Conservation (phyloP, 441 rosid species). For the Lepidium campestre region DNA sequence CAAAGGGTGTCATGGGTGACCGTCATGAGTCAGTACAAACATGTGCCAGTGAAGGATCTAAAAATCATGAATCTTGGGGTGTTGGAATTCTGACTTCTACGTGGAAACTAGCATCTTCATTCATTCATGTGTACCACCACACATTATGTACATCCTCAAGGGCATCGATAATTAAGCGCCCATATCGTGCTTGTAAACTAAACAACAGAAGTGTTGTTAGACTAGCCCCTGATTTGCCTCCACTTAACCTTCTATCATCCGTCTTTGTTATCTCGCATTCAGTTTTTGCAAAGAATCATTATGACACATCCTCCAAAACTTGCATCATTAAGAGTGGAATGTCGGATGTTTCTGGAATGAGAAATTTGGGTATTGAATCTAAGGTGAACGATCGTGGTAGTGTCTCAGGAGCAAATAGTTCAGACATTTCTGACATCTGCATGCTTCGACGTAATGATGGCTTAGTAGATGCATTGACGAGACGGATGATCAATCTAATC, state of each 20-base stretch:
- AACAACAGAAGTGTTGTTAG: constrained; percentile 60
- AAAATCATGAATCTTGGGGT: constrained; percentile 21
- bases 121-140: constrained; percentile 20
- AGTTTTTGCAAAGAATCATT: constrained; percentile 44
- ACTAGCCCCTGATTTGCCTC: constrained; percentile 92
- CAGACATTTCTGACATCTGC: constrained; percentile 27
- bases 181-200: constrained; percentile 43
- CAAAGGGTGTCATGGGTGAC: constrained; percentile 29
- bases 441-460: constrained; percentile 14
- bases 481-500: constrained; percentile 52
- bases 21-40: constrained; percentile 16
- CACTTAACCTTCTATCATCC: constrained; percentile 88
- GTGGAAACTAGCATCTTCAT: constrained; percentile 33
- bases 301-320: constrained; percentile 37
- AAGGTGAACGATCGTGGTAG: constrained; percentile 34
- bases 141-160: constrained; percentile 30
- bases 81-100: constrained; percentile 32
- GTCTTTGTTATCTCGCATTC: constrained; percentile 81
- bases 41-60: constrained; percentile 32
- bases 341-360: constrained; percentile 33
- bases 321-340: constrained; percentile 25
- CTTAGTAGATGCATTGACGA: constrained; percentile 37
- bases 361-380: constrained; percentile 30
- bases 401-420: constrained; percentile 33
- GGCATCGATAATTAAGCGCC: constrained; percentile 39